A percentile compares a stretch with the other conserved stretches of the same genome.
Conservation (phyloP, 371 early-diverging fungal genomes). For the Circinella umbellata region DNA sequence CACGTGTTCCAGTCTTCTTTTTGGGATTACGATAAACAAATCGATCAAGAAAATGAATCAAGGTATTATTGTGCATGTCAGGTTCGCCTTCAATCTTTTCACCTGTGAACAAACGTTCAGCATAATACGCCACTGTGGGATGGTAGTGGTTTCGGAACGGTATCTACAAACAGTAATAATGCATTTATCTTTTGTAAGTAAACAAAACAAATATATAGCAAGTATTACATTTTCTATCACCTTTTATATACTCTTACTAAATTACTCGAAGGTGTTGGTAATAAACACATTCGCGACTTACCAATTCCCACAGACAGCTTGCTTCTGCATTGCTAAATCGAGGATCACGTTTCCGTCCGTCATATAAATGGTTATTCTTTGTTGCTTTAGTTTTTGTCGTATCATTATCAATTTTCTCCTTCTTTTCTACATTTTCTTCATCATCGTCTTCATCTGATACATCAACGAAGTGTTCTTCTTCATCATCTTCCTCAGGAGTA, state of each 20-base stretch:
- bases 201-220: neutral
- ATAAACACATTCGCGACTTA: constrained; percentile 28
- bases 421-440: constrained; percentile 12
- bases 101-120: constrained; percentile 71
- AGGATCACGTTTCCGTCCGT: constrained; percentile 90
- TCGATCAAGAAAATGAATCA: constrained; percentile 92
- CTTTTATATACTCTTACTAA: no score
- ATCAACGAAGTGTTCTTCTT: constrained; percentile 61
- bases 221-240: no score
- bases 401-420: neutral
- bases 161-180: constrained; percentile 33
- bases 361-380: constrained; percentile 59
- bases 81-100: constrained; percentile 73
- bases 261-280: no score
- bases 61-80: constrained; percentile 90
- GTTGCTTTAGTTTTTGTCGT: constrained; percentile 7
- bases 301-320: constrained; percentile 91
- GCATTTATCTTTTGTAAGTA: neutral
- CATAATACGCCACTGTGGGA: constrained; percentile 87
- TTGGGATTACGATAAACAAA: constrained; percentile 97
- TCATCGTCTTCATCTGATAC: constrained; percentile 48
- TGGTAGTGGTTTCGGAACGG: constrained; percentile 86
- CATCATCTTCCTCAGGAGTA: constrained; percentile 74
- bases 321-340: constrained; percentile 79
- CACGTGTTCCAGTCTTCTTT: constrained; percentile 64